Evolutionary conservation across 2,329 filamentous ascomycete genomes (phyloP).

Genomic region (Fusarium lateritium): DNA sequence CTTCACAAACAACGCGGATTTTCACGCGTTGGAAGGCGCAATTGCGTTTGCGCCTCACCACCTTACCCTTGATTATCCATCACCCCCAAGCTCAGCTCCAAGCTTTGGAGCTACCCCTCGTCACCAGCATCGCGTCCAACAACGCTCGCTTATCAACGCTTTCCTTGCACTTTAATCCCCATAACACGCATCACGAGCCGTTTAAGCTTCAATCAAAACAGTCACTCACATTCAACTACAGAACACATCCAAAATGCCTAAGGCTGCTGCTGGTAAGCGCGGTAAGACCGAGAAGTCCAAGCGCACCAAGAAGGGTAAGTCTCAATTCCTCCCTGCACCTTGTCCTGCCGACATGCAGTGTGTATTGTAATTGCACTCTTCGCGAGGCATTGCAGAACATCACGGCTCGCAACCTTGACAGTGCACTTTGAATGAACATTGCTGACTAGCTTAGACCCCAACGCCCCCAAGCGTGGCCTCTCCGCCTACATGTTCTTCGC

Average conservation of each 20-base stretch:
- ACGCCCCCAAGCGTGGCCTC: constrained; percentile 98
- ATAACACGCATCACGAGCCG: not conserved
- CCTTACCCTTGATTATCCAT: constrained; percentile 22
- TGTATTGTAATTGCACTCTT: not conserved
- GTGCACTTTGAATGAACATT: not conserved
- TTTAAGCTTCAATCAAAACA: not conserved
- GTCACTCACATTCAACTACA: constrained; percentile 48
- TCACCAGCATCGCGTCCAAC: constrained; percentile 6
- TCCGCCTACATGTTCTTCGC: constrained; percentile 99
- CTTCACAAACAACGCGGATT: constrained; percentile 30
- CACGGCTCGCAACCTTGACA: not conserved
- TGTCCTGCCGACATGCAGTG: not conserved
- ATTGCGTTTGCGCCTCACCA: constrained; percentile 52
- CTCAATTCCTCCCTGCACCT: not conserved
- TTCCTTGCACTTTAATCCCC: not conserved
- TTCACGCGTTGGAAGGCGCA: constrained; percentile 39
- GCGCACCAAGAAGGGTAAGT: constrained; percentile 73
- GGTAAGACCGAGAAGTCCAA: constrained; percentile 68
- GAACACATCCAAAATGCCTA: constrained; percentile 67
- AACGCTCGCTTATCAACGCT: not conserved
- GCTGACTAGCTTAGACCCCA: constrained; percentile 77
- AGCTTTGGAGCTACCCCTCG: constrained; percentile 47
- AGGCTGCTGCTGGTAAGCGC: constrained; percentile 67
- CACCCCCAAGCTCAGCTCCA: constrained; percentile 30
- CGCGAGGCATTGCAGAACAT: not conserved